phyloP scores from a whole-genome alignment of 768 basidiomycete genomes.

The Lentinula edodes region DNA sequence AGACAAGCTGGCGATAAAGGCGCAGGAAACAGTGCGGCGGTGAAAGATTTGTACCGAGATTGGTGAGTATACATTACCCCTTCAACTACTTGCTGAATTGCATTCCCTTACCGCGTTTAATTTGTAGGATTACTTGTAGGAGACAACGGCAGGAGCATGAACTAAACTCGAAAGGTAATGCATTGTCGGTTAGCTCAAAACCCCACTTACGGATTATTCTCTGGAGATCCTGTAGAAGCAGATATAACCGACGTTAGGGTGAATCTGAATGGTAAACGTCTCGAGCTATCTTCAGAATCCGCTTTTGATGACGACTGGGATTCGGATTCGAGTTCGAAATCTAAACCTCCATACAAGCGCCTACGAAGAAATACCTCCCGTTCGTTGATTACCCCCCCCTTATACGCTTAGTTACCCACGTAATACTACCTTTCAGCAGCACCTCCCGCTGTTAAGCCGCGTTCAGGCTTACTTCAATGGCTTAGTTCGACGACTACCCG shows the following conservation, averaged over 20 bases:
- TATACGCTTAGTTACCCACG: too few relatives aligned
- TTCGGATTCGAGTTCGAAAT: background rate
- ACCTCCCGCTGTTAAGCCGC: background rate
- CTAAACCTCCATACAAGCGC: background rate
- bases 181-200: too few relatives aligned
- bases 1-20: background rate
- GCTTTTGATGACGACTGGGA: background rate
- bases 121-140: background rate
- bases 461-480: background rate
- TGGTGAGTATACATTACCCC: background rate
- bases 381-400: background rate
- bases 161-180: too few relatives aligned
- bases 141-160: background rate
- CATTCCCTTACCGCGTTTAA: background rate
- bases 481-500: background rate
- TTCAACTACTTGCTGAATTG: too few relatives aligned
- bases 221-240: background rate
- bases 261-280: background rate
- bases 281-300: background rate
- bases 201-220: background rate
- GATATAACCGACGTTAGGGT: background rate
- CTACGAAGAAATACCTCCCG: background rate
- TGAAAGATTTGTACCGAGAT: background rate
- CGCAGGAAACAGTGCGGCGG: background rate
- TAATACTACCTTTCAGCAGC: background rate